Conservation (phyloP, 192 early-diverging fungal genomes). For the Coemansia sp. region DNA sequence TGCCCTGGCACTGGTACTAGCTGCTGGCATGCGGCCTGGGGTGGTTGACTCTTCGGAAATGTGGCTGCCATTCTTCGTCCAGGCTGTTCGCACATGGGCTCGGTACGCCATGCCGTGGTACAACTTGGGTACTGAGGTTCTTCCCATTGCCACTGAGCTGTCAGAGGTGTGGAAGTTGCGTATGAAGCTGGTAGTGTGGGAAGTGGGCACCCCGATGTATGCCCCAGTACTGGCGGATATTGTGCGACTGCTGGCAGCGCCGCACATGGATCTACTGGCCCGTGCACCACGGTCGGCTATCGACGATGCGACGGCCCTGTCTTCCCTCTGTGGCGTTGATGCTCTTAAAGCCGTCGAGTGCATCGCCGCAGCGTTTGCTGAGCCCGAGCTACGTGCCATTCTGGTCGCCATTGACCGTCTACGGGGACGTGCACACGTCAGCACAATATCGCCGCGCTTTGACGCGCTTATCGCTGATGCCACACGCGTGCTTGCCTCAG, state of each 20-base stretch:
- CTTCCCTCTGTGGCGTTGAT: conserved; percentile 18
- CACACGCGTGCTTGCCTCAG: neutral
- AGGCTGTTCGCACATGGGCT: conserved; percentile 34
- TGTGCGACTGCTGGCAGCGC: conserved; percentile 17
- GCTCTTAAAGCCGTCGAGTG: conserved; percentile 42
- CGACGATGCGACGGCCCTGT: conserved; percentile 26
- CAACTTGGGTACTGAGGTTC: conserved; percentile 4
- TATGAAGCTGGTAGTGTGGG: conserved; percentile 37
- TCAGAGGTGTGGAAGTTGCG: conserved; percentile 37
- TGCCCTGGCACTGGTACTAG: conserved; percentile 27
- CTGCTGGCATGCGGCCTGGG: conserved; percentile 20
- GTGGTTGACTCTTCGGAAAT: conserved; percentile 25
- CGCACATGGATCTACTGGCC: conserved; percentile 30
- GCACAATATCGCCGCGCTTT: neutral
- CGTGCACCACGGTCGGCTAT: conserved; percentile 16
- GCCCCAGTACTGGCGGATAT: conserved; percentile 33
- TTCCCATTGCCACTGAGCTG: neutral
- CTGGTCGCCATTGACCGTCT: conserved; percentile 28
- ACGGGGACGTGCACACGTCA: neutral
- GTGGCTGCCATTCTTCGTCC: conserved; percentile 39
- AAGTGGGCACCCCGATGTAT: conserved; percentile 35
- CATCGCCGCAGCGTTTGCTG: conserved; percentile 32
- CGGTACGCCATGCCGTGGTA: conserved; percentile 52
- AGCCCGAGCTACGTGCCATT: conserved; percentile 31
- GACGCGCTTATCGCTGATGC: neutral